Conservation (phyloP, 179 eudicot species). For the Gypsophila paniculata region DNA sequence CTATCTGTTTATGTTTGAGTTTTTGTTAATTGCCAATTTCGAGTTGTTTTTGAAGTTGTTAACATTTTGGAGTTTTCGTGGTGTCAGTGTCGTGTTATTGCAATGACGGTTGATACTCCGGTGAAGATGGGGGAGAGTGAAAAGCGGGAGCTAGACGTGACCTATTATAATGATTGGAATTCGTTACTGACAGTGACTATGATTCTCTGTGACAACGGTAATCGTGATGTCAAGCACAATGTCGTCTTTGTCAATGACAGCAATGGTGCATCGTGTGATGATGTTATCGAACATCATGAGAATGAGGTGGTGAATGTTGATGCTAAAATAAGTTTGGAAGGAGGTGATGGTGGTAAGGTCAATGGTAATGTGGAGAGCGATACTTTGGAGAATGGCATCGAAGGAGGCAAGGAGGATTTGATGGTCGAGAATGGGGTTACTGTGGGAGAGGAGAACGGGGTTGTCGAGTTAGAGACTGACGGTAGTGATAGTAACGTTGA, state of each 20-base stretch:
- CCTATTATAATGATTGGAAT: constrained; percentile 37
- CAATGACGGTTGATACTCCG: constrained; percentile 46
- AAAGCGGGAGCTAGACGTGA: constrained; percentile 36
- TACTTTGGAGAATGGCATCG: constrained; percentile 3
- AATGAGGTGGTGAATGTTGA: constrained; percentile 13
- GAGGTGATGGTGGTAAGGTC: neutral
- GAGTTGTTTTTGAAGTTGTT: no score
- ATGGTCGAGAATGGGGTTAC: neutral
- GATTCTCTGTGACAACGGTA: constrained; percentile 20
- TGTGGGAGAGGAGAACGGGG: constrained; percentile 18
- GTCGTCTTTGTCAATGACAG: constrained; percentile 39
- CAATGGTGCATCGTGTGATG: neutral
- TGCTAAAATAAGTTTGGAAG: constrained; percentile 5
- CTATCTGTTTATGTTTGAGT: neutral
- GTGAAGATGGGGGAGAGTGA: constrained; percentile 29
- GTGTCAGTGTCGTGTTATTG: neutral
- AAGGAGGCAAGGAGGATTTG: constrained; percentile 5
- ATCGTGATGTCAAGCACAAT: constrained; percentile 36
- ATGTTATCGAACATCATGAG: constrained; percentile 20
- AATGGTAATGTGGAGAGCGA: constrained; percentile 6
- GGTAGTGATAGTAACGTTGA: constrained; percentile 5
- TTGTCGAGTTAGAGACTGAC: constrained; percentile 4
- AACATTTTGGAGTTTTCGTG: neutral
- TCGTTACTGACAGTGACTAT: neutral
- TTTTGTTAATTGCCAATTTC: neutral